Conservation (phyloP, 192 early-diverging fungal genomes). For the Chytriomyces sp. region DNA sequence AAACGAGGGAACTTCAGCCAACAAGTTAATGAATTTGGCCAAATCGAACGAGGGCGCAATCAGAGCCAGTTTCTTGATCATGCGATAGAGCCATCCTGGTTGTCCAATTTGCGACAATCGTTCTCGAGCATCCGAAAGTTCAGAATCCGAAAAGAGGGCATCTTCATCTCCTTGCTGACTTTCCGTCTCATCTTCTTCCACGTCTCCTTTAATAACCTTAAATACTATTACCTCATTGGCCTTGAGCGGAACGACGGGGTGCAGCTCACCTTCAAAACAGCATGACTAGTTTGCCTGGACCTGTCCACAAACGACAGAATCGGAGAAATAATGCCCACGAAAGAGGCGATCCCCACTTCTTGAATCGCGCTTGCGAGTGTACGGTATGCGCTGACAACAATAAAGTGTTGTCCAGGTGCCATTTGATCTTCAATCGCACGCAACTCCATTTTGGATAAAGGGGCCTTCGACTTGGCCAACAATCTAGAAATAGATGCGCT, state of each 20-base stretch:
- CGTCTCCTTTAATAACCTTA: no score
- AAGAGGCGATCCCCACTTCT: background rate
- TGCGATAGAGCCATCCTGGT: constrained; percentile 1
- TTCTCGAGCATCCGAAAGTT: background rate
- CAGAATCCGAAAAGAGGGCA: background rate
- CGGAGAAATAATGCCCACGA: constrained; percentile 2
- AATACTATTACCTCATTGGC: no score
- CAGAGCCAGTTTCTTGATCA: background rate
- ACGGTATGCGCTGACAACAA: background rate
- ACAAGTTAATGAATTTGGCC: background rate
- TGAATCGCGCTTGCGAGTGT: background rate
- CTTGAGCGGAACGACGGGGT: no score
- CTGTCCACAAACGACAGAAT: background rate
- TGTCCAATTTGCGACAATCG: background rate
- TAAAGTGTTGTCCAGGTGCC: background rate
- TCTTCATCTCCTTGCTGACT: background rate
- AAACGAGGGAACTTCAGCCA: constrained; percentile 12
- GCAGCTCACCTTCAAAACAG: background rate
- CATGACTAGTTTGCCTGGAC: background rate
- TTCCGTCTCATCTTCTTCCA: no score
- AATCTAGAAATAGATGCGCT: background rate
- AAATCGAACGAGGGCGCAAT: constrained; percentile 12
- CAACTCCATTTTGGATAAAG: background rate
- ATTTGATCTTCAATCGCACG: background rate
- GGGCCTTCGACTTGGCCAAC: constrained; percentile 11